Percentiles rank a stretch among this genome's conserved stretches.
These are phyloP conservation scores for Blastobotrys malaysiensis DNA, from an alignment of 1,139 yeast species.

Conservation along the genomic window DNA sequence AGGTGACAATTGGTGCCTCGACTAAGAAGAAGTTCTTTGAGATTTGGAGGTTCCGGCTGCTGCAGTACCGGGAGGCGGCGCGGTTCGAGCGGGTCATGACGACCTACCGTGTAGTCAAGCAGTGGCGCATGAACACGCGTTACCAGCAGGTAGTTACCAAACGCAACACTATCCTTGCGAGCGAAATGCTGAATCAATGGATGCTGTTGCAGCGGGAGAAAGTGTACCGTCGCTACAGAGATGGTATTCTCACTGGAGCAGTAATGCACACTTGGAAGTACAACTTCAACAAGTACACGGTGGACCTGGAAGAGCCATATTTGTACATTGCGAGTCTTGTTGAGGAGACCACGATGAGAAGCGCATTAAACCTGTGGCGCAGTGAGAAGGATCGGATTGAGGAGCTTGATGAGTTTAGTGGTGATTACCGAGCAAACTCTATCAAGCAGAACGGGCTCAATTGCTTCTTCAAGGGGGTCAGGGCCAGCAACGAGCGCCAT, in stretches of 20 bases:
- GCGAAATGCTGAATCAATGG: conserved; percentile 17
- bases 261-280: conserved; percentile 14
- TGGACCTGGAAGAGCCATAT: neutral
- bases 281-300: neutral
- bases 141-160: neutral
- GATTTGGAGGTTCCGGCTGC: conserved; percentile 18
- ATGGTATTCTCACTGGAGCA: conserved; percentile 7
- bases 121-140: conserved; percentile 18
- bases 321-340: neutral
- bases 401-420: neutral
- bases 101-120: conserved; percentile 10
- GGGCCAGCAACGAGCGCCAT: conserved; percentile 1
- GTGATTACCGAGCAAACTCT: neutral
- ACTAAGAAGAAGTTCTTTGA: conserved; percentile 7
- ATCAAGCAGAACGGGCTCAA: conserved; percentile 1
- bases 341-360: neutral
- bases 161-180: conserved; percentile 7
- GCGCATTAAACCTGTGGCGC: neutral
- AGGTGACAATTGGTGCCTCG: neutral
- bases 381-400: neutral
- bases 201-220: conserved; percentile 15
- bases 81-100: conserved; percentile 20
- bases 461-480: neutral
- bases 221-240: conserved; percentile 14
- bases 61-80: conserved; percentile 16